A percentile compares a stretch with the other conserved stretches of the same genome.
Conservation (phyloP, 805 yeast genomes). For the Metschnikowia bowlesiae region DNA sequence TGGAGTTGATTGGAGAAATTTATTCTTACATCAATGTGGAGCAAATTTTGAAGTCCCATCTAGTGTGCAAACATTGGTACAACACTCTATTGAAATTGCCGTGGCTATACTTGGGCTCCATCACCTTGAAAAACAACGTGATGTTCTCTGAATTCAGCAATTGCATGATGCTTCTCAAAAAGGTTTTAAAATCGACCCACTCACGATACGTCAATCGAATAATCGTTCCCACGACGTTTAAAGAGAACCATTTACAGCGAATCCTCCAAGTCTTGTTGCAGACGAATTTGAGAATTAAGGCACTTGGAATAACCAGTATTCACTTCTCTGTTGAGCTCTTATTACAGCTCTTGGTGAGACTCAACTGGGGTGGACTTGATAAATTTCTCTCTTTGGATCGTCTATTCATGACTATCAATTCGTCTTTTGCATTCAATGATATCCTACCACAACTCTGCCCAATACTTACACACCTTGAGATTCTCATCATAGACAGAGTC, state of each 20-base stretch:
- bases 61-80: slow-evolving; percentile 35
- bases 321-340: slow-evolving; percentile 24
- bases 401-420: slow-evolving; percentile 21
- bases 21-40: slow-evolving; percentile 22
- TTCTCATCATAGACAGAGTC: not conserved
- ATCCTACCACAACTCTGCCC: slow-evolving; percentile 17
- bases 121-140: slow-evolving; percentile 24
- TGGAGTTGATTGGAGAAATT: slow-evolving; percentile 27
- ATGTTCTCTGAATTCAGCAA: slow-evolving; percentile 25
- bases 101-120: slow-evolving; percentile 19
- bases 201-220: slow-evolving; percentile 19
- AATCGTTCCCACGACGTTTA: slow-evolving; percentile 21
- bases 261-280: slow-evolving; percentile 11
- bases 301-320: not conserved
- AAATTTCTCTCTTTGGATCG: not conserved
- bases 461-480: slow-evolving; percentile 21
- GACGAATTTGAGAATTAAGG: not conserved
- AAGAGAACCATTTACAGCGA: slow-evolving; percentile 21
- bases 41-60: slow-evolving; percentile 24
- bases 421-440: slow-evolving; percentile 12
- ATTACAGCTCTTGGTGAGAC: slow-evolving; percentile 21
- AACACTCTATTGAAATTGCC: slow-evolving; percentile 23
- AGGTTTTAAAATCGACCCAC: slow-evolving; percentile 16
- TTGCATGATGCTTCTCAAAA: slow-evolving; percentile 27
- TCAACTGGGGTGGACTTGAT: slow-evolving; percentile 25